These are phyloP conservation scores for Salix suchowensis DNA, from an alignment of 345 rosid species.

Conservation along the genomic window DNA sequence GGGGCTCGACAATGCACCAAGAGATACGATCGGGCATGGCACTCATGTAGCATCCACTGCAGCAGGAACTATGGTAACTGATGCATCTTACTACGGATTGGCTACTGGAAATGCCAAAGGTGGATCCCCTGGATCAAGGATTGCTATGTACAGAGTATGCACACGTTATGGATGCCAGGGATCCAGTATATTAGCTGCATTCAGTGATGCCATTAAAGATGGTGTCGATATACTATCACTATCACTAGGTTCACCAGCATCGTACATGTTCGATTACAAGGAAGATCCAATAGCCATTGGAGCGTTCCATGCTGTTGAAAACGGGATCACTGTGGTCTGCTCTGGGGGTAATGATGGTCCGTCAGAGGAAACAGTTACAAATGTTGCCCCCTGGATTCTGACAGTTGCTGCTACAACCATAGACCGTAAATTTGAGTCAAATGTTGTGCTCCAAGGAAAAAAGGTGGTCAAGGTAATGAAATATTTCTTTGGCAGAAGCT, in stretches of 20 bases:
- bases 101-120: slow-evolving; percentile 69
- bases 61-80: slow-evolving; percentile 61
- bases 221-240: slow-evolving; percentile 67
- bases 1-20: slow-evolving; percentile 30
- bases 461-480: slow-evolving; percentile 52
- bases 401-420: slow-evolving; percentile 84
- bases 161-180: slow-evolving; percentile 49
- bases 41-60: slow-evolving; percentile 71
- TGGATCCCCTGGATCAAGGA: slow-evolving; percentile 63
- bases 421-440: slow-evolving; percentile 72
- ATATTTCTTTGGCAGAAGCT: not conserved
- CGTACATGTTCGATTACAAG: slow-evolving; percentile 17
- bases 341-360: slow-evolving; percentile 92
- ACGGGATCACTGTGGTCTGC: slow-evolving; percentile 68
- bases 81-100: slow-evolving; percentile 67
- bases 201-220: slow-evolving; percentile 72
- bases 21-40: slow-evolving; percentile 76
- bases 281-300: slow-evolving; percentile 76
- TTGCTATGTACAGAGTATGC: slow-evolving; percentile 67
- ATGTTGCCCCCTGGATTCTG: slow-evolving; percentile 76
- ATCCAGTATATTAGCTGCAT: slow-evolving; percentile 63
- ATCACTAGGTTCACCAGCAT: slow-evolving; percentile 51
- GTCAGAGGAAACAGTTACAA: slow-evolving; percentile 39
- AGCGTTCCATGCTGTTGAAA: slow-evolving; percentile 67
- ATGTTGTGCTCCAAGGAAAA: slow-evolving; percentile 53